Evolutionary conservation across 1,284 basidiomycete species (phyloP).

Genomic region (Leccinum solheimii): DNA sequence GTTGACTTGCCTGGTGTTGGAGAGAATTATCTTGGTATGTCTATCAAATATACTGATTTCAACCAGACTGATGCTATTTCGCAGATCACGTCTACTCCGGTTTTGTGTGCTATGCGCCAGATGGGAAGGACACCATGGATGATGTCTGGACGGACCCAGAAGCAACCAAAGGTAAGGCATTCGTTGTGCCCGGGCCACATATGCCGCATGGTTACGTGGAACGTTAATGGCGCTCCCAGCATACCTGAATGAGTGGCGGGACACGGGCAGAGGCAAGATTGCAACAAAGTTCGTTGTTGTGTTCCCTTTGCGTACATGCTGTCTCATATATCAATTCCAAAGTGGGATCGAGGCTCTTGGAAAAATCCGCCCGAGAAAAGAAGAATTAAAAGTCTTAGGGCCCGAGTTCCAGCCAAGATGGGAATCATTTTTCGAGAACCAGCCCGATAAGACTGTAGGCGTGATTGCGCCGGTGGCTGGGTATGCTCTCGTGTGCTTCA

Average conservation of each 20-base stretch:
- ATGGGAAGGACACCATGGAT: conserved; percentile 7
- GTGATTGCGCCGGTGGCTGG: conserved; percentile 1
- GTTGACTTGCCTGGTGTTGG: conserved; percentile 59
- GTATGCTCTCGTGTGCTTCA: neutral
- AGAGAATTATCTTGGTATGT: conserved; percentile 39
- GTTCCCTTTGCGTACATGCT: neutral
- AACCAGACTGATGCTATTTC: neutral
- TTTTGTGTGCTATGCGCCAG: conserved; percentile 4
- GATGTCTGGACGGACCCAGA: conserved; percentile 9
- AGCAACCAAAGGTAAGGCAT: neutral
- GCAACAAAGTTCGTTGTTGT: conserved; percentile 17
- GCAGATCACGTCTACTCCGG: neutral
- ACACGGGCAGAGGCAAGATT: conserved; percentile 8
- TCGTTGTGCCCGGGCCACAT: neutral
- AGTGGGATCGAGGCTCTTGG: conserved; percentile 13
- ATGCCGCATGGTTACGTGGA: no score
- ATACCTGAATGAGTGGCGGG: conserved; percentile 3
- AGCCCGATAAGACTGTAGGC: conserved; percentile 4
- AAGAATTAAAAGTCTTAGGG: conserved; percentile 4
- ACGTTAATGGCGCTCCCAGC: neutral
- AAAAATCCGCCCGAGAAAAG: conserved; percentile 13
- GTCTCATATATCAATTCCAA: neutral
- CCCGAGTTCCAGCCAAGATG: conserved; percentile 13
- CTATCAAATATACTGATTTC: no score
- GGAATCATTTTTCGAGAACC: conserved; percentile 11